Conservation (phyloP, 257 asterid species). For the Penstemon newberryi region DNA sequence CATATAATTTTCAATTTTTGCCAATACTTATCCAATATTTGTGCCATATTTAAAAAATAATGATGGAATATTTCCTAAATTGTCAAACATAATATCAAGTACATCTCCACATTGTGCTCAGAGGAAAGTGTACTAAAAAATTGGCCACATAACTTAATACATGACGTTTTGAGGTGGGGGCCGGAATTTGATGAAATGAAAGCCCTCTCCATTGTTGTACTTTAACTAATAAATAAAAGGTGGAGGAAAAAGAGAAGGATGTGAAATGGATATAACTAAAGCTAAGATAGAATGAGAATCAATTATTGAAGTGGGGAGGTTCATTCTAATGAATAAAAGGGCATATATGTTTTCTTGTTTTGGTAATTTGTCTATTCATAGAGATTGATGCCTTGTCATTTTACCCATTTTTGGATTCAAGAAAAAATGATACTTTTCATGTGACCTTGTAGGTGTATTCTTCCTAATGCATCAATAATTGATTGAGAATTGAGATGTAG, state of each 20-base stretch:
- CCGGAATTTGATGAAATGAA: slow-evolving; percentile 4
- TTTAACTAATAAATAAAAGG: slow-evolving; percentile 6
- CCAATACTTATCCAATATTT: too few species aligned
- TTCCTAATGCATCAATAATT: slow-evolving; percentile 27
- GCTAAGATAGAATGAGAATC: slow-evolving; percentile 27
- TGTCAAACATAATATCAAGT: slow-evolving; percentile 2
- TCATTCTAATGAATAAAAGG: slow-evolving; percentile 19
- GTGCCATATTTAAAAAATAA: too few species aligned
- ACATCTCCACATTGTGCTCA: slow-evolving; percentile 7
- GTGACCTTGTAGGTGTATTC: slow-evolving; percentile 27
- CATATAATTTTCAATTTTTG: too few species aligned
- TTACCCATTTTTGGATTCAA: slow-evolving; percentile 17
- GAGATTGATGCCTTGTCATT: slow-evolving; percentile 32
- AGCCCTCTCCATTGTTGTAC: slow-evolving; percentile 4
- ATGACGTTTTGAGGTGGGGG: slow-evolving; percentile 12
- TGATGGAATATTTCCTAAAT: background rate
- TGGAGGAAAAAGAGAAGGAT: background rate
- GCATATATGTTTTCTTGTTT: slow-evolving; percentile 17
- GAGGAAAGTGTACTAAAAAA: background rate
- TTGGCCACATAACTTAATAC: slow-evolving; percentile 14
- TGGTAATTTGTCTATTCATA: slow-evolving; percentile 19
- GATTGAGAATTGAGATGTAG: slow-evolving; percentile 9
- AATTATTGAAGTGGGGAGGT: slow-evolving; percentile 29
- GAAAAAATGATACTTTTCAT: slow-evolving; percentile 30
- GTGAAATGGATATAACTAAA: slow-evolving; percentile 18